A percentile compares a stretch with the other conserved stretches of the same genome.
Evolutionary conservation across 2,329 filamentous ascomycete genomes (phyloP).

Genomic region (Fusarium burgessii): DNA sequence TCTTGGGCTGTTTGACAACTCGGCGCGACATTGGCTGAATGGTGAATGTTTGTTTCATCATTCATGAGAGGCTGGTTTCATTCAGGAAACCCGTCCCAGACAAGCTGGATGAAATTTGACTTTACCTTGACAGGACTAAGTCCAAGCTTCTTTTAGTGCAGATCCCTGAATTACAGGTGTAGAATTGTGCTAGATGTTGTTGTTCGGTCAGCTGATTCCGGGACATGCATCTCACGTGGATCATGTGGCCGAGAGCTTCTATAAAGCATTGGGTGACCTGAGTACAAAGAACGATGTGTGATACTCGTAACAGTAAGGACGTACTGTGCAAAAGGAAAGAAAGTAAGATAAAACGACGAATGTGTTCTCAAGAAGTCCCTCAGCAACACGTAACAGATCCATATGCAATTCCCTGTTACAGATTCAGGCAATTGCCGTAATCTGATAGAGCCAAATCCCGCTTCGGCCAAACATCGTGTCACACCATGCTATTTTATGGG

Average conservation of each 20-base stretch:
- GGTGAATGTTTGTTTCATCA: slow-evolving; percentile 30
- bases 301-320: not conserved
- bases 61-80: slow-evolving; percentile 7
- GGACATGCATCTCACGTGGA: slow-evolving; percentile 4
- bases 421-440: slow-evolving; percentile 28
- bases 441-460: slow-evolving; percentile 15
- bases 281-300: not conserved
- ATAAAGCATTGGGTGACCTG: not conserved
- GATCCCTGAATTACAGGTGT: slow-evolving; percentile 28
- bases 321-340: not conserved
- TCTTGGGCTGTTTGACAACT: slow-evolving; percentile 2
- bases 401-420: slow-evolving; percentile 19
- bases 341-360: not conserved
- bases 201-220: slow-evolving; percentile 18
- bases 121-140: slow-evolving; percentile 33
- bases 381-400: slow-evolving; percentile 14
- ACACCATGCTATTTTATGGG: slow-evolving; percentile 24
- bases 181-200: slow-evolving; percentile 1
- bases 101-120: slow-evolving; percentile 4
- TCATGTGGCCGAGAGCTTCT: slow-evolving; percentile 12
- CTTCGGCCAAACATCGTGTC: slow-evolving; percentile 9
- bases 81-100: slow-evolving; percentile 12
- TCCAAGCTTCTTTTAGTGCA: slow-evolving; percentile 25
- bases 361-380: not conserved
- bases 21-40: slow-evolving; percentile 2